Evolutionary conservation across 1,139 yeast genomes (phyloP).

Genomic region (Geotrichum candidum): DNA sequence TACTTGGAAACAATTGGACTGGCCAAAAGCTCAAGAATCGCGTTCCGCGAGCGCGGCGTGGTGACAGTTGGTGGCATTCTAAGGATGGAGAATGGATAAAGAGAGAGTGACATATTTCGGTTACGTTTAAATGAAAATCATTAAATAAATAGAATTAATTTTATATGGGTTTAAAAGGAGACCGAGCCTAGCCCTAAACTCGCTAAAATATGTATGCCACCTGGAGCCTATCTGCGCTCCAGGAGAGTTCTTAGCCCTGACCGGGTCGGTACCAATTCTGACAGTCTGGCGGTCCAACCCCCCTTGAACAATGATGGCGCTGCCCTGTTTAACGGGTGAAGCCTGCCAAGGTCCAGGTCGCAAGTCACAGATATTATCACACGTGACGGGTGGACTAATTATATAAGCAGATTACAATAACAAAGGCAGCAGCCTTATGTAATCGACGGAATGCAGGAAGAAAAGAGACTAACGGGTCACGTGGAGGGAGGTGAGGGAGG

Average conservation of each 20-base stretch:
- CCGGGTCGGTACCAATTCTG: background rate
- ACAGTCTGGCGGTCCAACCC: background rate
- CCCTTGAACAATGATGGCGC: background rate
- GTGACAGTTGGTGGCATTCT: background rate
- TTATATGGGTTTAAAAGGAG: background rate
- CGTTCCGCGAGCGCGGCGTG: background rate
- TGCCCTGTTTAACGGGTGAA: background rate
- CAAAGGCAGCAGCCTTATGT: background rate
- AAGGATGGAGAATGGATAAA: background rate
- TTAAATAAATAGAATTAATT: background rate
- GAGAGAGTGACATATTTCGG: background rate
- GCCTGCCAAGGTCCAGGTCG: background rate
- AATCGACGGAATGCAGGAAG: background rate
- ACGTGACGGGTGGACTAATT: background rate
- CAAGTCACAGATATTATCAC: background rate
- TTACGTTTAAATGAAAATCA: background rate
- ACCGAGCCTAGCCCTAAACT: background rate
- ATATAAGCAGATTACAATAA: background rate
- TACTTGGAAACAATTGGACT: background rate
- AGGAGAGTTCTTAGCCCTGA: background rate
- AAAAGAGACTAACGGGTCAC: background rate
- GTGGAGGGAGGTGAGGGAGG: background rate
- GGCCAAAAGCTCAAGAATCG: background rate
- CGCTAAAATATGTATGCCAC: background rate
- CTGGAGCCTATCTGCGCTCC: background rate